Evolutionary conservation across 2,329 filamentous ascomycete genomes (phyloP).

Genomic region (Curvularia sp.): DNA sequence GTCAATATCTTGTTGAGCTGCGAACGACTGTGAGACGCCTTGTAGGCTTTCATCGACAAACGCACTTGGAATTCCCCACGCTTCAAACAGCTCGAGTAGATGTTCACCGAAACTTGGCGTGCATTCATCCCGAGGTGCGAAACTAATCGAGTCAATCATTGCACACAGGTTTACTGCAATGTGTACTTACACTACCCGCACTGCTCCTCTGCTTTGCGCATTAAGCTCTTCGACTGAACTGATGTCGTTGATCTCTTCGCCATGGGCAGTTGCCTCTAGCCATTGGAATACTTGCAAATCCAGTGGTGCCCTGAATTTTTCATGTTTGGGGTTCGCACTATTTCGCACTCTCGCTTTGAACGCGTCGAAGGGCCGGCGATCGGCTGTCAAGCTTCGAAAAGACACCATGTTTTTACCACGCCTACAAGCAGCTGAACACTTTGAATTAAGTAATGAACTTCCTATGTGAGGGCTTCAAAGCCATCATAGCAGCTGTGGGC

Average conservation of each 20-base stretch:
- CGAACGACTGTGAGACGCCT: constrained; percentile 39
- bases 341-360: constrained; percentile 13
- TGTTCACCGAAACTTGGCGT: constrained; percentile 15
- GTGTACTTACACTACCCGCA: constrained; percentile 32
- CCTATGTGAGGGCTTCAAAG: background rate
- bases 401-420: constrained; percentile 13
- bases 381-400: constrained; percentile 22
- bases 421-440: background rate
- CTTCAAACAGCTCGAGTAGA: constrained; percentile 28
- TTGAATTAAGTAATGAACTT: background rate
- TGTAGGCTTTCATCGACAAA: constrained; percentile 38
- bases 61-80: constrained; percentile 30
- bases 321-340: background rate
- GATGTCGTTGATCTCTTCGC: constrained; percentile 12
- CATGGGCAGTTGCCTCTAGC: constrained; percentile 19
- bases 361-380: constrained; percentile 20
- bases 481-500: background rate
- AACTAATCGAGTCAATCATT: constrained; percentile 23
- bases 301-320: background rate
- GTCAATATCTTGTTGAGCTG: constrained; percentile 26
- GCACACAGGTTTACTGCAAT: no score
- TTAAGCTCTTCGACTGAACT: constrained; percentile 17
- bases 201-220: constrained; percentile 6
- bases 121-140: constrained; percentile 33
- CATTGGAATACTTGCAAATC: constrained; percentile 34